These are phyloP conservation scores for Pseudogymnoascus sp. DNA, from an alignment of 2,329 filamentous ascomycete species.

Conservation along the genomic window DNA sequence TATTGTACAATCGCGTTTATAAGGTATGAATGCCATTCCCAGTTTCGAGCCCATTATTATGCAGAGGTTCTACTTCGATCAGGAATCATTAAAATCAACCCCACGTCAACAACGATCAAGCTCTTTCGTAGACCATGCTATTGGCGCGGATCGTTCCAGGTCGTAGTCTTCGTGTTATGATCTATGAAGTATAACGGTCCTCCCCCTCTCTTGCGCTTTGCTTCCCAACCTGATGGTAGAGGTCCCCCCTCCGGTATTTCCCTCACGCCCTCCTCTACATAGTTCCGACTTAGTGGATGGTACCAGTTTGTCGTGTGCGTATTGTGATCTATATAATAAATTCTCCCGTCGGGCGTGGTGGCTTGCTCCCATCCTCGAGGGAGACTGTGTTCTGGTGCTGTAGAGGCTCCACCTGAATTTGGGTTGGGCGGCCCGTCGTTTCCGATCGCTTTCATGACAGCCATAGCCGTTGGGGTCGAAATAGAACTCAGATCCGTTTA, in stretches of 20 bases:
- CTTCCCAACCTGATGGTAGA: constrained; percentile 91
- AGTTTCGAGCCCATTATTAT: not conserved
- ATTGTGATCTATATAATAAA: constrained; percentile 95
- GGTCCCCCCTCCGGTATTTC: constrained; percentile 77
- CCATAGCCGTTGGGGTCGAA: not conserved
- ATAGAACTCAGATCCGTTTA: not conserved
- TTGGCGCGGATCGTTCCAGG: constrained; percentile 85
- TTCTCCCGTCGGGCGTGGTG: constrained; percentile 79
- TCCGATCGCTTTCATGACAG: not conserved
- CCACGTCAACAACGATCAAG: not conserved
- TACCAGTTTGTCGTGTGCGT: constrained; percentile 86
- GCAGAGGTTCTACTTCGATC: not conserved
- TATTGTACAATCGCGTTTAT: not conserved
- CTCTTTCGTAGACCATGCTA: constrained; percentile 31
- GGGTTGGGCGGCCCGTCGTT: not conserved
- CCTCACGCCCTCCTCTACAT: constrained; percentile 2
- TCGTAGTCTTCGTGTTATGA: constrained; percentile 99
- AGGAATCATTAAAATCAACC: not conserved
- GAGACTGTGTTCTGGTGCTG: constrained; percentile 52
- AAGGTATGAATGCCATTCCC: not conserved
- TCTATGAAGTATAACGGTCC: constrained; percentile 98
- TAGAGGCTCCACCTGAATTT: not conserved
- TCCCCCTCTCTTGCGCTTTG: constrained; percentile 94
- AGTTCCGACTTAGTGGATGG: not conserved
- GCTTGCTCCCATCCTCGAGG: constrained; percentile 90